These are phyloP conservation scores for Rutstroemia sp. DNA, from an alignment of 2,329 filamentous ascomycete genomes.

Conservation along the genomic window DNA sequence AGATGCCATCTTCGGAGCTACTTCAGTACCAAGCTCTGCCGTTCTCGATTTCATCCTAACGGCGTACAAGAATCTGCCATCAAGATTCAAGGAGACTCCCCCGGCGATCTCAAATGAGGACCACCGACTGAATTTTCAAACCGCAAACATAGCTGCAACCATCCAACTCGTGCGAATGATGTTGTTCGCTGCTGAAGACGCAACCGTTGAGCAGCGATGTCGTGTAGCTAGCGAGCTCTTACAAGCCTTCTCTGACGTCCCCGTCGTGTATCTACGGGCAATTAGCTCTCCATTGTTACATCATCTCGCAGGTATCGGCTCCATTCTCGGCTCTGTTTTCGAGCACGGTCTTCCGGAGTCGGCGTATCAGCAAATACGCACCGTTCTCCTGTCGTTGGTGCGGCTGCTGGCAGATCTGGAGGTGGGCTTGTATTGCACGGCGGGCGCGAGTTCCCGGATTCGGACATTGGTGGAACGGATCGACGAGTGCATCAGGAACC, in stretches of 20 bases:
- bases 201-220: conserved; percentile 37
- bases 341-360: conserved; percentile 21
- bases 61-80: no score
- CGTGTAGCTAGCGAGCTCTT: conserved; percentile 38
- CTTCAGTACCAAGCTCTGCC: conserved; percentile 12
- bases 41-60: not conserved
- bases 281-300: conserved; percentile 42
- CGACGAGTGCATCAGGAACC: no score
- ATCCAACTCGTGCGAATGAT: conserved; percentile 38
- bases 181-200: conserved; percentile 32
- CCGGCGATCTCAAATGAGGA: not conserved
- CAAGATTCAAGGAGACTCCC: no score
- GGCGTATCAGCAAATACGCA: conserved; percentile 28
- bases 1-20: no score
- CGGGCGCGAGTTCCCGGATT: no score
- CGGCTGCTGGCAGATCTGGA: no score
- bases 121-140: conserved; percentile 38
- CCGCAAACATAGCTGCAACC: conserved; percentile 43
- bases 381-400: conserved; percentile 27
- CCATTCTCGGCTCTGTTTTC: conserved; percentile 41
- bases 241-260: conserved; percentile 35
- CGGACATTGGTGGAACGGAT: no score
- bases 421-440: no score
- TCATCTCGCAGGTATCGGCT: conserved; percentile 41
- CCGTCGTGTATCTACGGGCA: conserved; percentile 18